Evolutionary conservation across 108 stramenopile genomes (phyloP).

Genomic region (Conticribra weissflogii): DNA sequence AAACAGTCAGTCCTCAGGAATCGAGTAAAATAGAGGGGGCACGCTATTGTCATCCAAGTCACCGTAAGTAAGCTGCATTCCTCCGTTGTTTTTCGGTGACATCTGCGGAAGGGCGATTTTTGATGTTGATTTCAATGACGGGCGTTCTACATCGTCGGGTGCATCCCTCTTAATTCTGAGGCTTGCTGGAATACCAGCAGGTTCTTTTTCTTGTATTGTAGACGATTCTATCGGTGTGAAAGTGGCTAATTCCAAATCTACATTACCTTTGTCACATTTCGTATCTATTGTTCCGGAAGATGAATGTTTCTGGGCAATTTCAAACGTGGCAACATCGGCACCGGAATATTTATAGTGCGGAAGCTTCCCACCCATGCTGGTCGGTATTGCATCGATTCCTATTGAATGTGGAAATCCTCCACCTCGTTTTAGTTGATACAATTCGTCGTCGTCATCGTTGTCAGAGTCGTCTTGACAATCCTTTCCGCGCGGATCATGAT

Average conservation of each 20-base stretch:
- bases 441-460: conserved; percentile 19
- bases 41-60: background rate
- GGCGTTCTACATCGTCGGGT: conserved; percentile 13
- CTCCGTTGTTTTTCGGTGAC: background rate
- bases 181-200: conserved; percentile 6
- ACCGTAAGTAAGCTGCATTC: background rate
- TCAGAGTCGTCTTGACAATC: background rate
- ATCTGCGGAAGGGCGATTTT: conserved; percentile 15
- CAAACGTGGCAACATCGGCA: background rate
- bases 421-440: conserved; percentile 11
- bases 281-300: background rate
- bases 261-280: conserved; percentile 1
- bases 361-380: conserved; percentile 33
- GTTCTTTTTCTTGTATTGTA: background rate
- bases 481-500: no score
- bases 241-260: conserved; percentile 10
- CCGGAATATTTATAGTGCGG: background rate
- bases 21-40: background rate
- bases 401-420: conserved; percentile 47
- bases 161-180: conserved; percentile 18
- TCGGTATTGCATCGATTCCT: conserved; percentile 43
- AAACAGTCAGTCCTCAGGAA: no score
- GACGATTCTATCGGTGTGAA: background rate
- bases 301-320: background rate
- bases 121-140: conserved; percentile 4